Percentiles rank a stretch among this genome's conserved stretches.
Conservation (phyloP, 306 rosid genomes). For the Pueraria montana region DNA sequence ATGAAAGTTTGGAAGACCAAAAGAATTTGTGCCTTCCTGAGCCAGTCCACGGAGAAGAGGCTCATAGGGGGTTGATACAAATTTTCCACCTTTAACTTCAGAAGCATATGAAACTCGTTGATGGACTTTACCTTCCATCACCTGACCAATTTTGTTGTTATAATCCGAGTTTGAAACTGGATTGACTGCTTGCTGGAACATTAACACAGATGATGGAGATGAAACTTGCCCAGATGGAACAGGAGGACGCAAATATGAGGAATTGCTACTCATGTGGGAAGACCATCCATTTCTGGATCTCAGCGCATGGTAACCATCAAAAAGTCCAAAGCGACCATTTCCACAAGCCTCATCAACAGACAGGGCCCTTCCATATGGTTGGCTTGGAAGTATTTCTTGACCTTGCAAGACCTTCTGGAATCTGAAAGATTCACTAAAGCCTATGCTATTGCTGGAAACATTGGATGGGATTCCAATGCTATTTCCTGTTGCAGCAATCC, state of each 20-base stretch:
- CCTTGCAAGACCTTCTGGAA: conserved; percentile 99
- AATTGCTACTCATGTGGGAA: conserved; percentile 52
- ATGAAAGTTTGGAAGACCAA: conserved; percentile 29
- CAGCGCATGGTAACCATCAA: conserved; percentile 62
- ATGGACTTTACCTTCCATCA: conserved; percentile 47
- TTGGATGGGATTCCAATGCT: conserved; percentile 68
- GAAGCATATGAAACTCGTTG: conserved; percentile 43
- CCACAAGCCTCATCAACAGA: conserved; percentile 56
- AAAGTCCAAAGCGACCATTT: conserved; percentile 67
- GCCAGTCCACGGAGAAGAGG: conserved; percentile 44
- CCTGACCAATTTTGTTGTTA: conserved; percentile 44
- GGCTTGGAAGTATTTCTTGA: conserved; percentile 93
- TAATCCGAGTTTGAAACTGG: conserved; percentile 55
- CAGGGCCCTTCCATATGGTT: conserved; percentile 70
- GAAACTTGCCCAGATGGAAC: conserved; percentile 72
- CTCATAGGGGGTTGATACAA: conserved; percentile 36
- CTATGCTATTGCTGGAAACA: conserved; percentile 64
- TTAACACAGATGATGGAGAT: conserved; percentile 89
- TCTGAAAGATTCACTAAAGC: conserved; percentile 80
- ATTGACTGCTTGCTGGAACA: conserved; percentile 79
- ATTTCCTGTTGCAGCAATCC: conserved; percentile 67
- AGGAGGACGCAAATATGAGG: conserved; percentile 55
- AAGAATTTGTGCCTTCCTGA: conserved; percentile 48
- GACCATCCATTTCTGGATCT: conserved; percentile 73
- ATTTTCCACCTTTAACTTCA: conserved; percentile 55